These are phyloP conservation scores for Geranium brycei DNA, from an alignment of 345 rosid species.

Conservation along the genomic window DNA sequence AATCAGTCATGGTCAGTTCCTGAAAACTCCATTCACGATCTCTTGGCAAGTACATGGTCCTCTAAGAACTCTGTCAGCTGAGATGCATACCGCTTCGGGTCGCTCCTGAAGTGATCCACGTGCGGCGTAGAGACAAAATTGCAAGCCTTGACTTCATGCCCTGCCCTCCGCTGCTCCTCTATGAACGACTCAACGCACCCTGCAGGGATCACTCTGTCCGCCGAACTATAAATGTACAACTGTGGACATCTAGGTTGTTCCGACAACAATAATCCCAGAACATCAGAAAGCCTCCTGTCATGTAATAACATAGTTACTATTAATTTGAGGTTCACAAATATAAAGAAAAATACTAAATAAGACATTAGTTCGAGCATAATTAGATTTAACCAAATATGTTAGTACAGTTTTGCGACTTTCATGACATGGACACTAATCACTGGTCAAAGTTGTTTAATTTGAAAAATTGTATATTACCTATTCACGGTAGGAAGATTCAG, in stretches of 20 bases:
- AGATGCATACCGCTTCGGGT: constrained; percentile 60
- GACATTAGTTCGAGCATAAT: too few relatives aligned
- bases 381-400: too few relatives aligned
- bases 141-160: constrained; percentile 75
- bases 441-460: too few relatives aligned
- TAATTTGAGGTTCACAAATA: not conserved
- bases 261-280: constrained; percentile 47
- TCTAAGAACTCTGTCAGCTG: constrained; percentile 77
- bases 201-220: constrained; percentile 86
- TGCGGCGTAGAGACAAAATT: constrained; percentile 93
- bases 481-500: constrained; percentile 73
- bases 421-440: too few relatives aligned
- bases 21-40: not conserved
- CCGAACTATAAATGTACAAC: constrained; percentile 86
- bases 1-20: not conserved
- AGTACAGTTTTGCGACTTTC: too few relatives aligned
- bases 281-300: constrained; percentile 72
- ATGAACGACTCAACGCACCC: constrained; percentile 73
- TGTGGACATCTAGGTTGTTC: constrained; percentile 89
- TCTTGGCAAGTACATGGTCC: constrained; percentile 47
- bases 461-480: constrained; percentile 30
- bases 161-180: constrained; percentile 60
- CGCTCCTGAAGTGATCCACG: constrained; percentile 90
- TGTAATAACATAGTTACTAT: too few relatives aligned
- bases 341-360: too few relatives aligned